phyloP scores from a whole-genome alignment of 805 yeast species.

The Metschnikowia matae region DNA sequence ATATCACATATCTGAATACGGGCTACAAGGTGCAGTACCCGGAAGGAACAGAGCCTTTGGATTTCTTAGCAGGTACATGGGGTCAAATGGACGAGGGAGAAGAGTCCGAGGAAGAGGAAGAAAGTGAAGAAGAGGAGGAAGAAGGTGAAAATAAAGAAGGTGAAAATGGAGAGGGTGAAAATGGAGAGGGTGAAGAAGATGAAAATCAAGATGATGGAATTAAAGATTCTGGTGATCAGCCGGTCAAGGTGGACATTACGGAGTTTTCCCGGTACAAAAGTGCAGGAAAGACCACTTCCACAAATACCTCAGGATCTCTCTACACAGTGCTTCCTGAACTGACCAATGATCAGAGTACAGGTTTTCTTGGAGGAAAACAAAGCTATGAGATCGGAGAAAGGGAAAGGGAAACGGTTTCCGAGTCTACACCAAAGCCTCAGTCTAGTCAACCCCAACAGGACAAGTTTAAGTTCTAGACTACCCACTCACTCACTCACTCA shows the following conservation, averaged over 20 bases:
- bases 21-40: conserved; percentile 25
- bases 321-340: conserved; percentile 16
- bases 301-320: background rate
- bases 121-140: conserved; percentile 1
- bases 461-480: background rate
- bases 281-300: background rate
- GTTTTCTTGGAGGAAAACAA: conserved; percentile 4
- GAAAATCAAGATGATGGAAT: conserved; percentile 3
- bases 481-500: too few species aligned
- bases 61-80: conserved; percentile 25
- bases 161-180: conserved; percentile 7
- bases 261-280: conserved; percentile 5
- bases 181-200: conserved; percentile 18
- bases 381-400: conserved; percentile 4
- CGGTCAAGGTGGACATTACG: conserved; percentile 14
- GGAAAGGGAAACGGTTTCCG: background rate
- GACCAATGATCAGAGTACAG: conserved; percentile 1
- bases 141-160: background rate
- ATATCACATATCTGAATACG: conserved; percentile 30
- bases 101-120: conserved; percentile 22
- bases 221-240: conserved; percentile 7
- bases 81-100: conserved; percentile 31
- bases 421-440: background rate
- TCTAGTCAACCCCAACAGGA: background rate
- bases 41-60: conserved; percentile 11